These are phyloP conservation scores for Fraxinus cuspidata DNA, from an alignment of 257 asterid genomes.

Conservation along the genomic window DNA sequence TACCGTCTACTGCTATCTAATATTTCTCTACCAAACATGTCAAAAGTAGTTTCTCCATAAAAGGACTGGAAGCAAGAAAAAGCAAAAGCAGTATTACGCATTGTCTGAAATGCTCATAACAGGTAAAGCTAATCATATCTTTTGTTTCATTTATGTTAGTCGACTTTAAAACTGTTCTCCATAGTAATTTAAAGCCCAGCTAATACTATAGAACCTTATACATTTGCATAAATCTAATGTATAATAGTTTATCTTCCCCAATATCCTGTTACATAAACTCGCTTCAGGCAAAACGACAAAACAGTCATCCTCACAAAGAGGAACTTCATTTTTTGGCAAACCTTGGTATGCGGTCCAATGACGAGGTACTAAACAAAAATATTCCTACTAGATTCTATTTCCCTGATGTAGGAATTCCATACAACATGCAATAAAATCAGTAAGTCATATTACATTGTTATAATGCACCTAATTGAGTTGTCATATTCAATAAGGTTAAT, in stretches of 20 bases:
- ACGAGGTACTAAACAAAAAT: constrained; percentile 21
- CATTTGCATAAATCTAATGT: background rate
- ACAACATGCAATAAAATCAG: constrained; percentile 2
- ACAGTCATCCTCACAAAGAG: constrained; percentile 16
- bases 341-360: constrained; percentile 26
- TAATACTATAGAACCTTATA: background rate
- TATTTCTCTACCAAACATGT: background rate
- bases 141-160: no score
- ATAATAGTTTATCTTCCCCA: background rate
- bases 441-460: constrained; percentile 13
- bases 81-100: no score
- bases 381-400: constrained; percentile 17
- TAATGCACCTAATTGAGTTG: constrained; percentile 13
- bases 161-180: no score
- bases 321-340: constrained; percentile 21
- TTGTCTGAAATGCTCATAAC: no score
- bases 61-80: no score
- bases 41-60: no score
- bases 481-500: constrained; percentile 15
- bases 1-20: background rate
- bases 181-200: background rate
- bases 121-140: no score
- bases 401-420: constrained; percentile 12
- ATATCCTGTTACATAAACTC: background rate
- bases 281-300: constrained; percentile 4